Conservation (phyloP, 768 basidiomycete genomes). For the Tubosaeta sp. region DNA sequence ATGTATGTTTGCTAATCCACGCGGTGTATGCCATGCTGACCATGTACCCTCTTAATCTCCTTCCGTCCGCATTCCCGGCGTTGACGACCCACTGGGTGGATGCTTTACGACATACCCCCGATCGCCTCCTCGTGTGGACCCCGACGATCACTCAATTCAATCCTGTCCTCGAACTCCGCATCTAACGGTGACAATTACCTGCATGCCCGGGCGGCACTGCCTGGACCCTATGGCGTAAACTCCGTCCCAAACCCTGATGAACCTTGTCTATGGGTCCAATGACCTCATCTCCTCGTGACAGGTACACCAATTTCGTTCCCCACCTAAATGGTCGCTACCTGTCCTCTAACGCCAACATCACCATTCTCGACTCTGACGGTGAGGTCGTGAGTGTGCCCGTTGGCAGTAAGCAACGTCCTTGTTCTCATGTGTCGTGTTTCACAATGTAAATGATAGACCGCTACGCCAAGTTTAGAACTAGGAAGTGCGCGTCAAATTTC, state of each 20-base stretch:
- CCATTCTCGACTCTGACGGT: conserved; percentile 43
- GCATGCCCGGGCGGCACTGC: background rate
- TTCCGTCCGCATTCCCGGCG: background rate
- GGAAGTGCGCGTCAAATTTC: conserved; percentile 43
- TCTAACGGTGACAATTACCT: background rate
- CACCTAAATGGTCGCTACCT: conserved; percentile 69
- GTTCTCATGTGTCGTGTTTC: conserved; percentile 18
- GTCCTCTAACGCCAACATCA: conserved; percentile 85
- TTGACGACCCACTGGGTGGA: background rate
- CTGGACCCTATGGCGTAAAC: background rate
- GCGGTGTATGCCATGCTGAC: conserved; percentile 1
- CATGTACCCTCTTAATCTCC: background rate
- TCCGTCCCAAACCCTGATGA: background rate
- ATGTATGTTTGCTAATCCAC: conserved; percentile 39
- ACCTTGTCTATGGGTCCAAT: background rate
- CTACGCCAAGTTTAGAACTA: conserved; percentile 69
- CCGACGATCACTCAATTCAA: conserved; percentile 7
- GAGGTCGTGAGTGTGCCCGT: conserved; percentile 38
- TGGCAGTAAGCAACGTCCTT: conserved; percentile 33
- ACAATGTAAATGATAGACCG: conserved; percentile 38
- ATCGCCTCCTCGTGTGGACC: background rate
- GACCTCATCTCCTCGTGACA: conserved; percentile 19
- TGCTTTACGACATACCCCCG: background rate
- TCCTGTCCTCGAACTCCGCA: background rate
- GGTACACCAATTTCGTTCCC: conserved; percentile 63